Evolutionary conservation across 306 rosid genomes (phyloP).

Genomic region (Quercus wislizeni): DNA sequence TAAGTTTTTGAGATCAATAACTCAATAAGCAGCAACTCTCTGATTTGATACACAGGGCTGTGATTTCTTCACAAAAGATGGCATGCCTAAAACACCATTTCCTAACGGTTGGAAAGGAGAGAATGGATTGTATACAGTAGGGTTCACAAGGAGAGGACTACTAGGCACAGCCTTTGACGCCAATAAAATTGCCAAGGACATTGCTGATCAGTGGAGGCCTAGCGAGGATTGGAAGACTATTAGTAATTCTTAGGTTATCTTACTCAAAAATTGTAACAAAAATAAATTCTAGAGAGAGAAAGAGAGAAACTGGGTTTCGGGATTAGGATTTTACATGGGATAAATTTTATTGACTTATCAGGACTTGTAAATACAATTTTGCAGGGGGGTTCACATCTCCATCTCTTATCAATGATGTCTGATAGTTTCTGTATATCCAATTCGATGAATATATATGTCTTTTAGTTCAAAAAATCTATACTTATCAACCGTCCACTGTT

Average conservation of each 20-base stretch:
- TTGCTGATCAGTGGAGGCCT: slow-evolving; percentile 55
- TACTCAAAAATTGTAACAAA: slow-evolving; percentile 27
- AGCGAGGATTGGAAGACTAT: slow-evolving; percentile 21
- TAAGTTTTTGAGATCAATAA: too few relatives aligned
- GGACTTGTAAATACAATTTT: slow-evolving; percentile 47
- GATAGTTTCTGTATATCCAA: slow-evolving; percentile 18
- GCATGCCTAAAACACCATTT: slow-evolving; percentile 85
- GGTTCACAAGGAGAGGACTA: slow-evolving; percentile 82
- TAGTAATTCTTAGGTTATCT: slow-evolving; percentile 49
- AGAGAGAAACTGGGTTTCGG: background rate
- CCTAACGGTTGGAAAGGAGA: slow-evolving; percentile 89
- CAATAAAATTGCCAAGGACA: slow-evolving; percentile 54
- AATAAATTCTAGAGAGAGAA: slow-evolving; percentile 6
- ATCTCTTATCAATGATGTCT: slow-evolving; percentile 2
- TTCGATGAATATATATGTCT: slow-evolving; percentile 17
- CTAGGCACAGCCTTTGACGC: slow-evolving; percentile 79
- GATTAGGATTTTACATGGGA: slow-evolving; percentile 15
- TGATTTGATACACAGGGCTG: slow-evolving; percentile 30
- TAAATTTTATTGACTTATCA: background rate
- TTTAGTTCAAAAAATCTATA: background rate
- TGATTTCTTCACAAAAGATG: slow-evolving; percentile 70
- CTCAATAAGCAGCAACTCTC: background rate
- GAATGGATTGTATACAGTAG: slow-evolving; percentile 80
- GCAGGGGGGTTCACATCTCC: slow-evolving; percentile 14
- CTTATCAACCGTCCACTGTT: too few relatives aligned